These are phyloP conservation scores for Trichosporon sp. DNA, from an alignment of 1,284 basidiomycete species.

Conservation along the genomic window DNA sequence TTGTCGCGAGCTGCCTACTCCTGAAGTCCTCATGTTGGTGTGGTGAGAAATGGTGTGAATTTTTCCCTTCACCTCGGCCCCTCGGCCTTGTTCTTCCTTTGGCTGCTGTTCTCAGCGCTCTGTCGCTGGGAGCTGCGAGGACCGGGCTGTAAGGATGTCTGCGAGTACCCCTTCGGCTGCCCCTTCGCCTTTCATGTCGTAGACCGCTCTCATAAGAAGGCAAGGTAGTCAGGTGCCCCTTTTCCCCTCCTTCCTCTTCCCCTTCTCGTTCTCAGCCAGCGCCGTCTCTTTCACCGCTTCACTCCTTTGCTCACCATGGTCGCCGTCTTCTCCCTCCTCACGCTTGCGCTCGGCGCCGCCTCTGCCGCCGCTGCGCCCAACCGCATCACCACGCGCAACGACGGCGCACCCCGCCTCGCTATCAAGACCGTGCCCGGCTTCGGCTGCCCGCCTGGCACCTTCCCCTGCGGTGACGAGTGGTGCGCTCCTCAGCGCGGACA, in stretches of 20 bases:
- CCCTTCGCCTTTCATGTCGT: background rate
- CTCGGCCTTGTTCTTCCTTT: background rate
- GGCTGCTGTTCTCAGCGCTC: no score
- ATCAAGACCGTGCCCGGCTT: background rate
- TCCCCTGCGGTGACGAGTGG: background rate
- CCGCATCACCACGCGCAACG: background rate
- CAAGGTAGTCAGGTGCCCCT: background rate
- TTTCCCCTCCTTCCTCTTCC: background rate
- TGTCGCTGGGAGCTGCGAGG: background rate
- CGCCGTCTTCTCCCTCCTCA: background rate
- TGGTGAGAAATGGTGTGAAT: background rate
- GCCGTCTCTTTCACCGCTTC: background rate
- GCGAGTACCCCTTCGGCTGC: background rate
- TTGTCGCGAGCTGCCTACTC: no score
- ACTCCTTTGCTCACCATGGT: background rate
- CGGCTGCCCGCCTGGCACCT: background rate
- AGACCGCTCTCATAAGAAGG: background rate
- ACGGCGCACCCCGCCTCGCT: background rate
- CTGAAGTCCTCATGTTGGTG: background rate
- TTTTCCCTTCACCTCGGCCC: background rate
- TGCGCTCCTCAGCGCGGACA: background rate
- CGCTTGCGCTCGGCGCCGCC: background rate
- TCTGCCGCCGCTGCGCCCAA: background rate
- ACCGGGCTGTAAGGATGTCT: background rate
- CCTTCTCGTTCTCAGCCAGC: no score